Evolutionary conservation across 2,329 filamentous ascomycete species (phyloP), one percentile per base, ranked within the genome.

Genomic region (Alternaria novae-zelandiae): DNA sequence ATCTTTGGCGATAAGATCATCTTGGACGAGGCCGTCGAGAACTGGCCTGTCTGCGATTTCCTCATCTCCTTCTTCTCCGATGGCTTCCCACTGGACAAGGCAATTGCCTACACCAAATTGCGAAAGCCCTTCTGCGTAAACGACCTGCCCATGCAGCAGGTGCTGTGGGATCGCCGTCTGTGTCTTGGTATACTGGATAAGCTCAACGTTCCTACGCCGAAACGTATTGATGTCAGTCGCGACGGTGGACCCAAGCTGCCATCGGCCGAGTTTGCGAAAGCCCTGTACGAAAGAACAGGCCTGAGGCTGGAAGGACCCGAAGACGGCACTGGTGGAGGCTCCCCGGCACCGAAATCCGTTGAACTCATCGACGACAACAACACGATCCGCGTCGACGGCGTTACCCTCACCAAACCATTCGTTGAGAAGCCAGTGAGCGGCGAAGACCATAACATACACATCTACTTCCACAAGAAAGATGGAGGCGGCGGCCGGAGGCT

Each of bases 1-100:
- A 95, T 99, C 12, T 99, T 99, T 83, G 96, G 96, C 51, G 96
- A 99, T 83, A 99, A 99, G 82, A 95, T 97, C 46, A 99, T 99
- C 70, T 85, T 99, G 36, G 96, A 99, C 75, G 96, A 99, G 87
- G 92, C 92, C 66, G 91, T 97, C 59, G 94, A 97, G 81, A 97
- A 97, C 78, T 97, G 94, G 94, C 94, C 94, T 17, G 89, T 97
- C 58, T 96, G 93, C 80, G 96, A 99, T 82, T 99, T 97, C 74
- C 83, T 99, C 59, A 97, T 99, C 74, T 97, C 94, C 4, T 99
- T 99, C 82, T 99, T 98, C 81, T 98, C 95, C 0, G 95, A 97
- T 79, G 96, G 96, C 1, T 99, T 99, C 71, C 96, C 96, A 0
- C 83, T 99, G 50, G 94, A 98, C 70, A 99, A 99, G 79, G 96